These are phyloP conservation scores for Stygiomarasmius scandens DNA, from an alignment of 1,284 basidiomycete genomes.

Conservation along the genomic window DNA sequence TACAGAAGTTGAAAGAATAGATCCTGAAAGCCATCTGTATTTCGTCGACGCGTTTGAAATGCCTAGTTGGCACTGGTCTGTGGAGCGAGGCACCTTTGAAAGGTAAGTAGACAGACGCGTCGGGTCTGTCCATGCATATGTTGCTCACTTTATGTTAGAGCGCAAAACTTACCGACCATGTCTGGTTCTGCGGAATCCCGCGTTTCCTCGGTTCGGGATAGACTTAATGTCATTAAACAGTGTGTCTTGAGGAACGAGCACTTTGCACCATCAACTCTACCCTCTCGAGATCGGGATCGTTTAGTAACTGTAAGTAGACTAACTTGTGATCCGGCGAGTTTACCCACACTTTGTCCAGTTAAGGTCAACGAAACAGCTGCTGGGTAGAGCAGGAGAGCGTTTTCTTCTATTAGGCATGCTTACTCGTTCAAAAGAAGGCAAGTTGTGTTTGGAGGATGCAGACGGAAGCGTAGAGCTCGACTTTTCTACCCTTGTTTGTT, in stretches of 20 bases:
- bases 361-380: conserved; percentile 93
- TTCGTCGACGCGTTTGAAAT: conserved; percentile 93
- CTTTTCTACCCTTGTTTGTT: conserved; percentile 80
- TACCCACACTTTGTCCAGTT: conserved; percentile 57
- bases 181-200: conserved; percentile 83
- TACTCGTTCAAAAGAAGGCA: conserved; percentile 86
- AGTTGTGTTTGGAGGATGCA: conserved; percentile 89
- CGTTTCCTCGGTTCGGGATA: conserved; percentile 75
- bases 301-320: conserved; percentile 74
- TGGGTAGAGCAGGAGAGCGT: conserved; percentile 88
- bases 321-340: conserved; percentile 8
- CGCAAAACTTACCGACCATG: conserved; percentile 56
- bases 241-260: conserved; percentile 92
- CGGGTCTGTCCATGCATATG: neutral
- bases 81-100: conserved; percentile 83
- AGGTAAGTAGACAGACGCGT: conserved; percentile 61
- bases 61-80: conserved; percentile 90
- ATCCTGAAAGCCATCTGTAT: conserved; percentile 84
- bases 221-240: conserved; percentile 87
- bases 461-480: conserved; percentile 92
- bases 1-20: conserved; percentile 65
- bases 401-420: conserved; percentile 97
- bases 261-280: conserved; percentile 91
- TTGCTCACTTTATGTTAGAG: conserved; percentile 35
- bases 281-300: conserved; percentile 81